These are phyloP conservation scores for Pleurotus ostreatus DNA, from an alignment of 768 basidiomycete species.

Conservation along the genomic window DNA sequence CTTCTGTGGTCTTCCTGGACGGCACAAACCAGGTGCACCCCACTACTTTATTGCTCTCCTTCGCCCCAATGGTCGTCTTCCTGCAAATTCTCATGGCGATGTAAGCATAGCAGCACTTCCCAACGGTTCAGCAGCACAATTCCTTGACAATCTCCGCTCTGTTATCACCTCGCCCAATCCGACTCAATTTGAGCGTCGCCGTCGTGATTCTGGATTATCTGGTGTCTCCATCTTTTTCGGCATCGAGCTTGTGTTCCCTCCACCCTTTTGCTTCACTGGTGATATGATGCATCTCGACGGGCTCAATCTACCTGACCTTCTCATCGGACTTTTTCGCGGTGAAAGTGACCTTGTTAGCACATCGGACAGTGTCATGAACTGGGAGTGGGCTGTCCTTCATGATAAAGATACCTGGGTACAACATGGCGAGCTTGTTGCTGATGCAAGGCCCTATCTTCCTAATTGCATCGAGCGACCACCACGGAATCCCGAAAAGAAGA, in stretches of 20 bases:
- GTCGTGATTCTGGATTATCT: constrained; percentile 28
- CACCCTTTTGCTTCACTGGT: constrained; percentile 30
- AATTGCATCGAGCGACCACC: constrained; percentile 29
- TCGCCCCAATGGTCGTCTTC: too few relatives aligned
- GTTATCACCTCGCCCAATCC: constrained; percentile 14
- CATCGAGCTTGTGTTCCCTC: constrained; percentile 11
- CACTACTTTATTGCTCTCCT: too few relatives aligned
- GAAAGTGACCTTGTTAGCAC: neutral
- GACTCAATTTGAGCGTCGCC: constrained; percentile 17
- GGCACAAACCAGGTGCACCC: too few relatives aligned
- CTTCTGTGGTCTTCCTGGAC: too few relatives aligned
- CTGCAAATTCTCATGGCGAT: too few relatives aligned
- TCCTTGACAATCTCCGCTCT: constrained; percentile 8
- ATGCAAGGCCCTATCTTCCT: constrained; percentile 19
- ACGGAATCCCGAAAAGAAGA: constrained; percentile 27
- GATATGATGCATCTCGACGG: constrained; percentile 40
- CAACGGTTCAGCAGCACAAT: constrained; percentile 11
- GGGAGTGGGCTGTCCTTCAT: constrained; percentile 20
- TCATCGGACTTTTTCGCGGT: too few relatives aligned
- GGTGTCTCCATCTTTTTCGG: constrained; percentile 33
- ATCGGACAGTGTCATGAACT: constrained; percentile 8
- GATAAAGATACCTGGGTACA: constrained; percentile 16
- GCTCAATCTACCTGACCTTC: constrained; percentile 32
- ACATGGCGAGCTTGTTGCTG: constrained; percentile 24
- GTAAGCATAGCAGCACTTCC: too few relatives aligned